Percentiles rank a stretch among this genome's conserved stretches.
Evolutionary conservation across 1,139 yeast genomes (phyloP).

Genomic region (Candida tropicalis): DNA sequence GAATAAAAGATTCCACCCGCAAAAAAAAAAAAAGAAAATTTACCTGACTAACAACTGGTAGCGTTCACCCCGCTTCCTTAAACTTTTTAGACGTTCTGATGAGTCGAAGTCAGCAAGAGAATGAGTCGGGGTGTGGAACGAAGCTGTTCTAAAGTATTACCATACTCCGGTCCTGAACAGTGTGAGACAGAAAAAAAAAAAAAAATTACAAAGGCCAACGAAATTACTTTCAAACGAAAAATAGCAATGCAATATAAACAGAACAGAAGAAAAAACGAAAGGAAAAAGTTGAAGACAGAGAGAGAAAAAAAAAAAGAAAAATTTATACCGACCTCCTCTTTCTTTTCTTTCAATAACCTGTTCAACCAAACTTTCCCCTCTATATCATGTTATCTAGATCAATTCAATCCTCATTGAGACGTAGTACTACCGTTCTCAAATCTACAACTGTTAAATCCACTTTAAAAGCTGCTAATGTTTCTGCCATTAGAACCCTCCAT

Average conservation of each 20-base stretch:
- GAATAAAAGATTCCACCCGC: no score
- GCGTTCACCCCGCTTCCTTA: no score
- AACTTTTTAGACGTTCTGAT: no score
- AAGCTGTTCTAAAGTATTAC: no score
- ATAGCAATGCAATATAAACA: background rate
- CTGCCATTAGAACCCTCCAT: conserved; percentile 15
- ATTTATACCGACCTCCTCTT: conserved; percentile 1
- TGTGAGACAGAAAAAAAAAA: background rate
- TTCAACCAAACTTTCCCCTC: background rate
- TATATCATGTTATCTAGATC: conserved; percentile 20
- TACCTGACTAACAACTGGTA: no score
- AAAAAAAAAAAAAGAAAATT: no score
- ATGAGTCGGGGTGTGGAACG: no score
- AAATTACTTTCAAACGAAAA: background rate
- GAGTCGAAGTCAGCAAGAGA: no score
- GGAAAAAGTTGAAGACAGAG: no score
- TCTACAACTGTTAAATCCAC: conserved; percentile 10
- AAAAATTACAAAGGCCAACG: background rate
- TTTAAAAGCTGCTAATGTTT: conserved; percentile 14
- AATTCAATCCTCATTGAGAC: conserved; percentile 19
- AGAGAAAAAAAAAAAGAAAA: background rate
- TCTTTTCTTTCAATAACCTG: background rate
- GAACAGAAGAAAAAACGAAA: no score
- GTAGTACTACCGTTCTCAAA: conserved; percentile 13
- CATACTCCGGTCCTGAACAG: no score